Evolutionary conservation across 768 basidiomycete species (phyloP).

Genomic region (Pisolithus microcarpus): DNA sequence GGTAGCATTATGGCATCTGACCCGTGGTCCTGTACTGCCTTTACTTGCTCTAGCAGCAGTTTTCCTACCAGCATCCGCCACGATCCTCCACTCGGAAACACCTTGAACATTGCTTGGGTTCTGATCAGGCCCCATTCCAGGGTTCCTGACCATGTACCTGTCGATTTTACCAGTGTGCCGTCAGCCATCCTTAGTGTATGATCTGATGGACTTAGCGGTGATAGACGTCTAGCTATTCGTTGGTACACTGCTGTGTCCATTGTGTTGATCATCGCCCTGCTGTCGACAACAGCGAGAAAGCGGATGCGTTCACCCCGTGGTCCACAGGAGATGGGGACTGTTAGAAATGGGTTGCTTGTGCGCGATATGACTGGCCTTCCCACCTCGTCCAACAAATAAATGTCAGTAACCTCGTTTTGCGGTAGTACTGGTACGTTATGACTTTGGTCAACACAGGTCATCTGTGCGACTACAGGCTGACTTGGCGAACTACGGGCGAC

Average conservation of each 20-base stretch:
- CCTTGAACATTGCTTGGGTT: slow-evolving; percentile 9
- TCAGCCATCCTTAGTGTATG: not conserved
- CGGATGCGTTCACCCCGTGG: slow-evolving; percentile 9
- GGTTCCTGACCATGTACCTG: not conserved
- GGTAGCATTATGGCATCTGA: not conserved
- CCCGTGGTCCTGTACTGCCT: slow-evolving; percentile 11
- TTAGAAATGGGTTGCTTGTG: not conserved
- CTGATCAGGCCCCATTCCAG: slow-evolving; percentile 10
- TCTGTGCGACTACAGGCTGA: no score
- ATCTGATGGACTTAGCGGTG: not conserved
- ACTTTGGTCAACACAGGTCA: no score
- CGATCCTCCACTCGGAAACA: slow-evolving; percentile 16
- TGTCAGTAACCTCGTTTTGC: not conserved
- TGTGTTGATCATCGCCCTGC: slow-evolving; percentile 12
- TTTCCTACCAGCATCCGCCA: slow-evolving; percentile 14
- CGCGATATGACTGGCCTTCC: not conserved
- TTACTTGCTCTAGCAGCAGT: slow-evolving; percentile 12
- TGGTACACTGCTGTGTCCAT: slow-evolving; percentile 7
- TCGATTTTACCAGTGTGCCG: not conserved
- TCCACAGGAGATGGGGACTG: not conserved
- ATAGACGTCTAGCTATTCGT: not conserved
- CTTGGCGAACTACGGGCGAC: no score
- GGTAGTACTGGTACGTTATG: not conserved
- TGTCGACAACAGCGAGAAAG: slow-evolving; percentile 7
- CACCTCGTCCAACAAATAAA: not conserved